These are phyloP conservation scores for Ceratorhiza oryzae-sativae DNA, from an alignment of 1,284 basidiomycete genomes.

Conservation along the genomic window DNA sequence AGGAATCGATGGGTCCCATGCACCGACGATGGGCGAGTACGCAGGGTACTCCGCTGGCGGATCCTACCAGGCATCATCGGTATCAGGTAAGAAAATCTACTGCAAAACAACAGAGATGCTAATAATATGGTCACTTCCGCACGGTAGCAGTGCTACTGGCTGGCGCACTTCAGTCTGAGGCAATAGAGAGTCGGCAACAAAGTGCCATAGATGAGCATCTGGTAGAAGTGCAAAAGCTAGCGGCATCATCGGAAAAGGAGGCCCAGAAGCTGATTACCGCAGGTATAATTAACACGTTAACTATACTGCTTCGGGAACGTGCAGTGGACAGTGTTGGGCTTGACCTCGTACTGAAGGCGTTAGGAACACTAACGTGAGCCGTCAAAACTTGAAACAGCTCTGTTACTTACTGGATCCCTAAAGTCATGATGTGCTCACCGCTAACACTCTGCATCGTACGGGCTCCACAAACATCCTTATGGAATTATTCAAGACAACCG, in stretches of 20 bases:
- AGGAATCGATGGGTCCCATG: neutral
- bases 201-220: slow-evolving; percentile 38
- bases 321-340: slow-evolving; percentile 40
- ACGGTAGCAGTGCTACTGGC: slow-evolving; percentile 28
- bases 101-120: neutral
- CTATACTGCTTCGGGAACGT: slow-evolving; percentile 32
- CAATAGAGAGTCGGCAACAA: slow-evolving; percentile 34
- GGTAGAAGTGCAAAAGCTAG: slow-evolving; percentile 24
- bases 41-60: neutral
- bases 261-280: slow-evolving; percentile 40
- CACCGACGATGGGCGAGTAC: neutral
- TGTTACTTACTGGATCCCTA: neutral
- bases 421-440: slow-evolving; percentile 39
- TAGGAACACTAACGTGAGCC: slow-evolving; percentile 39
- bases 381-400: neutral
- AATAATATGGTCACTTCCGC: neutral
- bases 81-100: slow-evolving; percentile 1
- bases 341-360: slow-evolving; percentile 36
- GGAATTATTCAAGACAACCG: slow-evolving; percentile 39
- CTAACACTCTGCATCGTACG: slow-evolving; percentile 41
- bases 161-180: slow-evolving; percentile 38
- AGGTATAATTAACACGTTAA: slow-evolving; percentile 37
- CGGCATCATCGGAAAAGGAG: slow-evolving; percentile 36
- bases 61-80: neutral
- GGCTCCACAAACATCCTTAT: slow-evolving; percentile 32